These are phyloP conservation scores for Rhodotorula mucilaginosa DNA, from an alignment of 1,284 basidiomycete species.

Conservation along the genomic window DNA sequence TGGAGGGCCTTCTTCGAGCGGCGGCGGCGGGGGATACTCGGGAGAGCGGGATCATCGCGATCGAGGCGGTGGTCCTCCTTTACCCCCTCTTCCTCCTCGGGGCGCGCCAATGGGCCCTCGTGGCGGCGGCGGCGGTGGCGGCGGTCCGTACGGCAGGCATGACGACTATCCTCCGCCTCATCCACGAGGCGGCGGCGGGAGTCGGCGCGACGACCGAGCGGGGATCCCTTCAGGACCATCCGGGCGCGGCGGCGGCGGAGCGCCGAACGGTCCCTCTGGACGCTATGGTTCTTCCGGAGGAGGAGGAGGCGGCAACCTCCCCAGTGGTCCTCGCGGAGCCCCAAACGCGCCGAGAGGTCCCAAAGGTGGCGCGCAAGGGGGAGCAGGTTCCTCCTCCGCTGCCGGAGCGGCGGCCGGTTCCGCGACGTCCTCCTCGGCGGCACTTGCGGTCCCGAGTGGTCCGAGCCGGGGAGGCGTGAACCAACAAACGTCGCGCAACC, in stretches of 20 bases:
- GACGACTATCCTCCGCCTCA: neutral
- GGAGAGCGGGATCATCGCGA: neutral
- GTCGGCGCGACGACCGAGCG: constrained; percentile 1
- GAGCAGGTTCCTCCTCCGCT: neutral
- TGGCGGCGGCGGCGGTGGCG: constrained; percentile 3
- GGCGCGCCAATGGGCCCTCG: constrained; percentile 10
- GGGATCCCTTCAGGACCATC: neutral
- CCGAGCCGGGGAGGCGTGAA: constrained; percentile 11
- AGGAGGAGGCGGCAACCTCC: neutral
- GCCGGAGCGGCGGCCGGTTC: no score
- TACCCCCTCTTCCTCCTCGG: neutral
- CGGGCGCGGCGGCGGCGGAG: neutral
- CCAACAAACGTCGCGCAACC: constrained; percentile 18
- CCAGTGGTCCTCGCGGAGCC: constrained; percentile 1
- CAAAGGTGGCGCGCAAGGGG: neutral
- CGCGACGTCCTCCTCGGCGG: neutral
- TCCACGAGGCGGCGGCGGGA: neutral
- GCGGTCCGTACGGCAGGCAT: neutral
- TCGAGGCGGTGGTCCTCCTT: neutral
- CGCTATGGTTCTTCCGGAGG: neutral
- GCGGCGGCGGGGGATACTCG: constrained; percentile 9
- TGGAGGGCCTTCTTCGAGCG: constrained; percentile 1
- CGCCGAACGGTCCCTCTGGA: neutral
- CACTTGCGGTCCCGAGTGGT: constrained; percentile 24
- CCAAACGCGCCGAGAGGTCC: constrained; percentile 5